Conservation (phyloP, 345 rosid genomes). For the Toxicodendron radicans region DNA sequence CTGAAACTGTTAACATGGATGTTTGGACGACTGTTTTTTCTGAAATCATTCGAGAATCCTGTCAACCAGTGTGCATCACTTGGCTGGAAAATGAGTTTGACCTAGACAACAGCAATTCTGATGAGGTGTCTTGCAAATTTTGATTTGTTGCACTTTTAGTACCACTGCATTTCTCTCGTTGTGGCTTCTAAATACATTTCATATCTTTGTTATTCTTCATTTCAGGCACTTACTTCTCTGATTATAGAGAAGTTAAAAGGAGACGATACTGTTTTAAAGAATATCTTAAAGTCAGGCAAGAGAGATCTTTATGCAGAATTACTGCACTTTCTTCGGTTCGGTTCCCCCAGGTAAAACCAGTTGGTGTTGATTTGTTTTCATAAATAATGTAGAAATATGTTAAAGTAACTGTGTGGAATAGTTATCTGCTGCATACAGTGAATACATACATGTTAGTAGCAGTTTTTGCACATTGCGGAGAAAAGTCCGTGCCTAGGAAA, state of each 20-base stretch:
- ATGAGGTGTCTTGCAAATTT: conserved; percentile 39
- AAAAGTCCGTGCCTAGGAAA: background rate
- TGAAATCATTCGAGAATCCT: conserved; percentile 49
- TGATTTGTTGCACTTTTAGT: background rate
- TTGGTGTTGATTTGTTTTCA: background rate
- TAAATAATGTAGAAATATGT: background rate
- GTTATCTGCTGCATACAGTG: conserved; percentile 1
- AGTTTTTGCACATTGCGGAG: background rate
- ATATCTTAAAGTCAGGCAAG: conserved; percentile 76
- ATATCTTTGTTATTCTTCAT: conserved; percentile 5
- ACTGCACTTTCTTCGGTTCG: conserved; percentile 58
- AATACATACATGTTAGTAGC: background rate
- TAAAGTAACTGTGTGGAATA: conserved; percentile 2
- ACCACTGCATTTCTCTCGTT: background rate
- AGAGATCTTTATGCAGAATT: conserved; percentile 80
- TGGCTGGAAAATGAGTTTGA: conserved; percentile 67
- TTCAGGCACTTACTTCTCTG: conserved; percentile 57
- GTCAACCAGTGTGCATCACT: conserved; percentile 49
- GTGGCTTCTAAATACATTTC: background rate
- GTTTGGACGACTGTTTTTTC: conserved; percentile 53
- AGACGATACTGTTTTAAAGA: conserved; percentile 53
- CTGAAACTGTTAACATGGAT: conserved; percentile 34
- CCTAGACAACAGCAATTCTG: conserved; percentile 40
- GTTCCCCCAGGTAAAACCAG: conserved; percentile 45
- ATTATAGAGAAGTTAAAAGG: conserved; percentile 64